Base-by-base conservation (phyloP, 2,329 filamentous ascomycete species). In the Fusarium dlaminii region DNA sequence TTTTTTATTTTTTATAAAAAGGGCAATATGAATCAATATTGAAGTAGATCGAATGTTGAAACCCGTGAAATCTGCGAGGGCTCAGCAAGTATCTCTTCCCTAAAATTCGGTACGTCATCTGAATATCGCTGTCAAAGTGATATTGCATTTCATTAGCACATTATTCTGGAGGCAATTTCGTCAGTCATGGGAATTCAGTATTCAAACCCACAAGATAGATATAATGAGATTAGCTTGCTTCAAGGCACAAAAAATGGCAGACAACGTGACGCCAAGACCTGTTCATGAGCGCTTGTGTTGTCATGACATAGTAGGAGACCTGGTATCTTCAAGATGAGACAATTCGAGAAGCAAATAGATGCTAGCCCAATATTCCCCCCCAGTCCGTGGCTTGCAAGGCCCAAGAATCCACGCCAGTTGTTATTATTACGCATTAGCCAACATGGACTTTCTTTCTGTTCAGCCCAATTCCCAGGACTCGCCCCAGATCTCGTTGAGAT, bases 401-500 rank as follows among this genome's bases (percentile, higher is more conserved):
- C 66, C 43, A 70, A 52, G 49, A 46, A 61, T 59, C 63, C 69
- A 75, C 65, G 63, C 68, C 68, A 64, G 49, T 70, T 71, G 66
- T 73, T 75, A 77, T 75, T 68, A 78, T 75, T 75, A 78, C 63
- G 61, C 67, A 76, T 72, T 32, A 58, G 70, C 57, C 59, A 67
- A 60, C 39, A 64, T 46, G 45, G 29, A 46, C 36, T 42, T 51
- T 42, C 59, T 42, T 48, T 52, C 49, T 56, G 42, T 63, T 79
- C 75, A 83, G 63, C 82, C 83, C 68, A 84, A 76, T 72, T 85
- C 83, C 84, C 84, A 86, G 60, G 83, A 83, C 71, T 87, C 87
- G 45, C 86, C 87, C 87, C 87, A 89, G 60, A 89, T 81, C 72
- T 89, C 87, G 68, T 88, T 88, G 57, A 89, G 78, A 70, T 89